Evolutionary conservation across 441 rosid genomes (phyloP).

Genomic region (Codiaeum variegatum): DNA sequence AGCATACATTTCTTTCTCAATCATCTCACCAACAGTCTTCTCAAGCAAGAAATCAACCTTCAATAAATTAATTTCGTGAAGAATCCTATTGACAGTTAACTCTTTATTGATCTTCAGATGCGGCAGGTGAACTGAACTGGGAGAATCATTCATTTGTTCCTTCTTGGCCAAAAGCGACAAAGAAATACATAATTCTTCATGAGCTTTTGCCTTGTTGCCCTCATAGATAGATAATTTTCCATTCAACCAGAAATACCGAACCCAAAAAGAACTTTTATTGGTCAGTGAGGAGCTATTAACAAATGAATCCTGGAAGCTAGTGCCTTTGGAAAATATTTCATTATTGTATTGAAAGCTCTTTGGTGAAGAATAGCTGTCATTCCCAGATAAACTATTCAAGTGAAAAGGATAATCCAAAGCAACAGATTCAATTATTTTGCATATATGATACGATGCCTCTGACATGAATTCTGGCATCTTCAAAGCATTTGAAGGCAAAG

Average conservation of each 20-base stretch:
- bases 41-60: slow-evolving; percentile 75
- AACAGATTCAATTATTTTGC: slow-evolving; percentile 88
- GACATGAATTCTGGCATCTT: slow-evolving; percentile 53
- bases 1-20: slow-evolving; percentile 67
- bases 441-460: slow-evolving; percentile 83
- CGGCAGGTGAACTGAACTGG: slow-evolving; percentile 45
- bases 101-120: slow-evolving; percentile 69
- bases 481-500: slow-evolving; percentile 46
- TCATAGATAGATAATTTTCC: slow-evolving; percentile 80
- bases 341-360: slow-evolving; percentile 38
- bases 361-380: slow-evolving; percentile 33
- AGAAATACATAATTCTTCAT: slow-evolving; percentile 59
- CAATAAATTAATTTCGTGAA: slow-evolving; percentile 73
- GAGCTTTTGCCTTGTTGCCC: slow-evolving; percentile 78
- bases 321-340: slow-evolving; percentile 25
- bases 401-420: slow-evolving; percentile 59
- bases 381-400: slow-evolving; percentile 33
- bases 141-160: slow-evolving; percentile 36
- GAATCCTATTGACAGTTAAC: slow-evolving; percentile 57
- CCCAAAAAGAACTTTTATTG: slow-evolving; percentile 67
- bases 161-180: slow-evolving; percentile 59
- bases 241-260: slow-evolving; percentile 88
- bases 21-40: slow-evolving; percentile 63
- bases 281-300: slow-evolving; percentile 30
- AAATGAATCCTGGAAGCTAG: slow-evolving; percentile 27